These are phyloP conservation scores for Sonneratia caseolaris DNA, from an alignment of 345 rosid genomes.

Conservation along the genomic window DNA sequence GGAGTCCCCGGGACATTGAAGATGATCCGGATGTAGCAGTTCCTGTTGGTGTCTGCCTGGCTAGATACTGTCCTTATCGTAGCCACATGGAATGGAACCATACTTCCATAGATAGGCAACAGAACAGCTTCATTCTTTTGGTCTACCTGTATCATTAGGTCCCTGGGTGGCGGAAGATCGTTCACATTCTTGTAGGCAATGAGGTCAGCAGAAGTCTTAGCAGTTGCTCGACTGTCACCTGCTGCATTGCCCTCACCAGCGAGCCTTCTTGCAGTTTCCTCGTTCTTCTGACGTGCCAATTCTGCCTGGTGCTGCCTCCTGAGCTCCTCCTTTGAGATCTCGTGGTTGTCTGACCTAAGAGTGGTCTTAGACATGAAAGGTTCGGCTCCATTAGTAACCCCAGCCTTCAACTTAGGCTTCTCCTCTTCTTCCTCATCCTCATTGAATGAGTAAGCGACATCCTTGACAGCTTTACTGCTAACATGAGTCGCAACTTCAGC, in stretches of 20 bases:
- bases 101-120: conserved; percentile 75
- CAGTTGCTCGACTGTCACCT: conserved; percentile 50
- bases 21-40: conserved; percentile 71
- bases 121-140: conserved; percentile 83
- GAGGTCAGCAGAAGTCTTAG: conserved; percentile 56
- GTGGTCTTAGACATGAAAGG: conserved; percentile 52
- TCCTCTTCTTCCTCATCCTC: conserved; percentile 81
- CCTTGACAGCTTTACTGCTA: conserved; percentile 71
- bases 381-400: conserved; percentile 30
- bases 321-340: conserved; percentile 82
- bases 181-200: conserved; percentile 79
- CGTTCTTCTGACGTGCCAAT: conserved; percentile 93
- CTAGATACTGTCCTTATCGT: conserved; percentile 81
- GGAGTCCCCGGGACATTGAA: conserved; percentile 85
- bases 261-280: conserved; percentile 93
- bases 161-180: conserved; percentile 68
- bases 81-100: conserved; percentile 90
- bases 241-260: conserved; percentile 60
- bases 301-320: conserved; percentile 98
- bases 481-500: conserved; percentile 52
- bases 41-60: conserved; percentile 79
- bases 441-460: conserved; percentile 81
- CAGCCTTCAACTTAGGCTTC: conserved; percentile 27
- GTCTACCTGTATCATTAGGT: conserved; percentile 74
- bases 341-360: conserved; percentile 83